Evolutionary conservation across 495 filamentous ascomycete species (phyloP), one percentile per base, ranked within the genome.

Genomic region (Penicillium paxilli): DNA sequence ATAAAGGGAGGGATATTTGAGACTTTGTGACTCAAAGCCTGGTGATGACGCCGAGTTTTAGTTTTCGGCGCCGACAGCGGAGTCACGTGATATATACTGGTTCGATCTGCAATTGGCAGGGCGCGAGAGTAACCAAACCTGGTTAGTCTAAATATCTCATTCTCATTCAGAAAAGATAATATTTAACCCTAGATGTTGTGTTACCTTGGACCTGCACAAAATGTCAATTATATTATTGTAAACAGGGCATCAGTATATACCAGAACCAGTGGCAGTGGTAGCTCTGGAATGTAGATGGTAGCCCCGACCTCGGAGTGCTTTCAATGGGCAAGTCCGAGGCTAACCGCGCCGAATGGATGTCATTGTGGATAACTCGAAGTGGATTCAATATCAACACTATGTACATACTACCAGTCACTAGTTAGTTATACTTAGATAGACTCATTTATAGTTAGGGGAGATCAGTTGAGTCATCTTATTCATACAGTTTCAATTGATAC

Each of bases 51-150:
- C n/a, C 64, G 61, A 65, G 56, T 62, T 54, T 62, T 58, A 62
- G 35, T 60, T 54, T 59, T 67, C 58, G 62, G 62, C 56, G 55
- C 64, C 64, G 64, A 67, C 53, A 59, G 52, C 62, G 64, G 64
- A 65, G 64, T 63, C 64, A 67, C 64, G 62, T 67, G 64, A 56
- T 14, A 17, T 38, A n/a, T n/a, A n/a, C n/a, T n/a, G n/a, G n/a
- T n/a, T n/a, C n/a, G n/a, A n/a, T n/a, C n/a, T 38, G 35, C 17
- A 10, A 42, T 42, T 20, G 21, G 21, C 40, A 42, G 16, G n/a
- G 7, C 45, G 26, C n/a, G 40, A 14, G 10, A 32, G 32, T n/a
- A 32, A 23, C 40, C 40, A 42, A 42, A 42, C 19, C 2, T 14
- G 40, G 21, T 22, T 22, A 42, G 40, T 42, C 8, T 20, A 7